Percentiles rank a stretch among this genome's conserved stretches.
Evolutionary conservation across 106 monocot genomes (phyloP).

Genomic region (Acorus calamus): DNA sequence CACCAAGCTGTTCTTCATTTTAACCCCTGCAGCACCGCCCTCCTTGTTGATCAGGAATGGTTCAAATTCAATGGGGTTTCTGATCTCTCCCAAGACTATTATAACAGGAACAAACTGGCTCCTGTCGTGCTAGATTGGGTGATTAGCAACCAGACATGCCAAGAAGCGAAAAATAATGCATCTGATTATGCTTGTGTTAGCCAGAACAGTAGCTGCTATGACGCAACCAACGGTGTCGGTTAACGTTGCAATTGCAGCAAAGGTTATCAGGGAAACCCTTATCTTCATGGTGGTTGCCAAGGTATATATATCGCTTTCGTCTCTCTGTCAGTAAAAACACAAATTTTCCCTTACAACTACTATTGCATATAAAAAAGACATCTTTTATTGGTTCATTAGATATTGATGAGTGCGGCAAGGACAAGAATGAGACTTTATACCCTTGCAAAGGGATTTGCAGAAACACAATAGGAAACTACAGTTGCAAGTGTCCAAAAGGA

Average conservation of each 20-base stretch:
- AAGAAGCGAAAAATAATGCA: conserved; percentile 1
- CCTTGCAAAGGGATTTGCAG: too few relatives aligned
- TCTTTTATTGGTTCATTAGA: too few relatives aligned
- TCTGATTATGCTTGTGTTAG: conserved; percentile 24
- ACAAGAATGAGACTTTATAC: too few relatives aligned
- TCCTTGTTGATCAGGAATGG: conserved; percentile 1
- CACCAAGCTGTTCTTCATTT: not conserved
- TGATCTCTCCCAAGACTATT: not conserved
- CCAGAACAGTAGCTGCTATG: conserved; percentile 8
- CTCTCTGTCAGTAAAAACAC: too few relatives aligned
- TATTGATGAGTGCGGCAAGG: too few relatives aligned
- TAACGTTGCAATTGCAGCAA: conserved; percentile 26
- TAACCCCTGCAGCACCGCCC: conserved; percentile 8
- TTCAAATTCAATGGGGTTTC: not conserved
- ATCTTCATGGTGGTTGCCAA: conserved; percentile 12
- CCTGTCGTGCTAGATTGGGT: conserved; percentile 11
- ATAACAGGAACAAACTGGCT: not conserved
- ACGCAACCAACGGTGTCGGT: conserved; percentile 7
- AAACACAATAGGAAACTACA: too few relatives aligned
- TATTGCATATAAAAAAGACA: too few relatives aligned
- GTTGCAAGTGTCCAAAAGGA: too few relatives aligned
- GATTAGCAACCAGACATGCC: not conserved
- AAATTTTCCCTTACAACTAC: too few relatives aligned
- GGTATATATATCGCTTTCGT: conserved; percentile 1
- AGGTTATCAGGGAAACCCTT: conserved; percentile 29